Conservation (phyloP, 2,329 filamentous ascomycete species). For the Anisogramma anomala region DNA sequence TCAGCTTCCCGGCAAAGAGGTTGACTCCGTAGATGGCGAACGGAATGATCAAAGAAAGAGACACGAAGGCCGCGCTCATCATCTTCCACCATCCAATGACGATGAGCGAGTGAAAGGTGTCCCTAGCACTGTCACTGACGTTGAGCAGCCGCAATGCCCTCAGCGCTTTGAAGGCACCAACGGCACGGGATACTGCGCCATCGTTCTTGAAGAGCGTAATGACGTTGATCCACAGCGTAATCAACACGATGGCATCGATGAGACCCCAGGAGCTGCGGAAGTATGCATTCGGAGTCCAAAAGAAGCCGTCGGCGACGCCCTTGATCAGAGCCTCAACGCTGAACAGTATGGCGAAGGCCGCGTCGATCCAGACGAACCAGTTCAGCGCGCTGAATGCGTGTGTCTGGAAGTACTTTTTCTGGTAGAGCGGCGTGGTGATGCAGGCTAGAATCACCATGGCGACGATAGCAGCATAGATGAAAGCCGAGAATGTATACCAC, state of each 20-base stretch:
- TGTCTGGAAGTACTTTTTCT: constrained; percentile 67
- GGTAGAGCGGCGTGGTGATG: constrained; percentile 86
- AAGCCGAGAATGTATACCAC: constrained; percentile 88
- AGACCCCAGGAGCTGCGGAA: constrained; percentile 94
- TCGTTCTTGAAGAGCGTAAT: constrained; percentile 70
- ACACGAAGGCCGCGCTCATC: constrained; percentile 83
- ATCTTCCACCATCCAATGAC: constrained; percentile 93
- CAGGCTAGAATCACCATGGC: constrained; percentile 97
- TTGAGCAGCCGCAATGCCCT: constrained; percentile 85
- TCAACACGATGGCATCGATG: constrained; percentile 81
- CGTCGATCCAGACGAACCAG: constrained; percentile 93
- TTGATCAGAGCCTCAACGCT: constrained; percentile 81
- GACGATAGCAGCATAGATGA: constrained; percentile 88
- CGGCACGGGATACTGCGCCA: constrained; percentile 74
- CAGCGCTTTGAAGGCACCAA: constrained; percentile 94
- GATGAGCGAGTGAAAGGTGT: constrained; percentile 95
- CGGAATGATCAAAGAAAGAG: constrained; percentile 82
- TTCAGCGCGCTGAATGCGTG: constrained; percentile 51
- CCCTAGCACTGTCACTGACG: constrained; percentile 86
- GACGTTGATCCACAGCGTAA: constrained; percentile 94
- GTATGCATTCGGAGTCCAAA: constrained; percentile 96
- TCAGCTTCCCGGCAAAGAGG: constrained; percentile 74
- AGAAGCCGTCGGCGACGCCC: constrained; percentile 85
- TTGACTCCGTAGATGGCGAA: constrained; percentile 96
- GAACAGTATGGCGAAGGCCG: constrained; percentile 81